Base-by-base conservation (phyloP, 1,139 yeast species). In the Protomyces gravidus region DNA sequence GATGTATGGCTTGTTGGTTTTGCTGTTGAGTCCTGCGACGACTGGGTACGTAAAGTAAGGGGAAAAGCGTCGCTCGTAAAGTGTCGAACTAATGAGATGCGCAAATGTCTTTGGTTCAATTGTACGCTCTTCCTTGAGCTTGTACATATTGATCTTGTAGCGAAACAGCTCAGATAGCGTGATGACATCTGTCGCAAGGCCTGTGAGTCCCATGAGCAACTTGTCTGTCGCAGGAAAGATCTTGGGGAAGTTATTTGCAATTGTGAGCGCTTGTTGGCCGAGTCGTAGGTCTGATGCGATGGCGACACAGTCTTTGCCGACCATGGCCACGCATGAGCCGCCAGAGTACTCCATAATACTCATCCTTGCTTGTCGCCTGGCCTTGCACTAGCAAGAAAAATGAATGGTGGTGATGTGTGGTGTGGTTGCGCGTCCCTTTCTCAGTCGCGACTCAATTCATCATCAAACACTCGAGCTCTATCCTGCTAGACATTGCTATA, bases 271-370 rank as follows among this genome's bases (percentile, higher is more conserved):
- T 73, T 92, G 98, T 72, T 84, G 84, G 33, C 99, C 99, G 65
- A 94, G 78, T 69, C 98, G 84, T 69, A 92, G 78, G 75, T 94
- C 99, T 68, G 94, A 85, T 15, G 97, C 99, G 68, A 94, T 90
- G 50, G 98, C 98, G 63, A 94, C 89, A 76, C 99, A 94, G 68
- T 89, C 97, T 71, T 94, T 90, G 67, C 99, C 99, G 26, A 86
- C 85, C 99, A 94, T 94, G 66, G 98, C 98, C 45, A 94, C 95
- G 63, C 96, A 96, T 63, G 96, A 81, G 74, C 99, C 98, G 74
- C 96, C 86, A 28, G 63, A 63, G 56, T 62, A 62, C 26, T 55
- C 59, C 59, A 55, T 55, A 30, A 55, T 55, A 21, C 52, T 46
- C 59, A 53, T 53, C 23, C 15, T 53, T 50, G 13, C 33, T 33